Evolutionary conservation across 768 basidiomycete species (phyloP).

Genomic region (Saitozyma podzolica): DNA sequence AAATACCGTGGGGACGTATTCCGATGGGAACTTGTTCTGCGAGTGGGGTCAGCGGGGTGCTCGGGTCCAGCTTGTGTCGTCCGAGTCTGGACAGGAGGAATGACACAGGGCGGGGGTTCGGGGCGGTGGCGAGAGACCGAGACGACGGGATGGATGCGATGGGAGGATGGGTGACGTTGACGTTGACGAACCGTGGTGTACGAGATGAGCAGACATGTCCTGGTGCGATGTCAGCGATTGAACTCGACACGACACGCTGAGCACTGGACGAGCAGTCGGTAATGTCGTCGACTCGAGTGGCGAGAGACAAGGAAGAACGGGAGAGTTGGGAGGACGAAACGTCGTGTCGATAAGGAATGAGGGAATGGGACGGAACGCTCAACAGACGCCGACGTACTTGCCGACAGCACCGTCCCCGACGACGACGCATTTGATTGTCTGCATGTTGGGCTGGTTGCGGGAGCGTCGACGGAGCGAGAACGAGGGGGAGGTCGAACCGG

Average conservation of each 20-base stretch:
- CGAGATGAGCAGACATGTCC: constrained; percentile 53
- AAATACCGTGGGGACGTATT: constrained; percentile 93
- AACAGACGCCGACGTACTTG: constrained; percentile 46
- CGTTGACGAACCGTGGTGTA: constrained; percentile 42
- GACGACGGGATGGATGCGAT: too few relatives aligned
- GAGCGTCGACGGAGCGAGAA: background rate
- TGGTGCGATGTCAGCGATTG: constrained; percentile 13
- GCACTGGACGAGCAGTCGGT: too few relatives aligned
- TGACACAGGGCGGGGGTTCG: too few relatives aligned
- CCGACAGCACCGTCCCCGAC: constrained; percentile 57
- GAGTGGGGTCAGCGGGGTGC: background rate
- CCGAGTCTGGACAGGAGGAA: background rate
- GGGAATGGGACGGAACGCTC: too few relatives aligned
- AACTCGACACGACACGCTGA: background rate
- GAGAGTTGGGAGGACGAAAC: too few relatives aligned
- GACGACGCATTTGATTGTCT: constrained; percentile 54
- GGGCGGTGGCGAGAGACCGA: too few relatives aligned
- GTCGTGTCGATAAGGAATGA: too few relatives aligned
- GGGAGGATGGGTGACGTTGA: background rate
- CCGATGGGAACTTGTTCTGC: constrained; percentile 58
- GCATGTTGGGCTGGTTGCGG: constrained; percentile 32
- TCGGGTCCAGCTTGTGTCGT: background rate
- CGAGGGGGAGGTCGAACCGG: too few relatives aligned
- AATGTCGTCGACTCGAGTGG: too few relatives aligned
- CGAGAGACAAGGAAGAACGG: too few relatives aligned